These are phyloP conservation scores for Musa beccarii DNA, from an alignment of 176 grass and related monocot species.

Conservation along the genomic window DNA sequence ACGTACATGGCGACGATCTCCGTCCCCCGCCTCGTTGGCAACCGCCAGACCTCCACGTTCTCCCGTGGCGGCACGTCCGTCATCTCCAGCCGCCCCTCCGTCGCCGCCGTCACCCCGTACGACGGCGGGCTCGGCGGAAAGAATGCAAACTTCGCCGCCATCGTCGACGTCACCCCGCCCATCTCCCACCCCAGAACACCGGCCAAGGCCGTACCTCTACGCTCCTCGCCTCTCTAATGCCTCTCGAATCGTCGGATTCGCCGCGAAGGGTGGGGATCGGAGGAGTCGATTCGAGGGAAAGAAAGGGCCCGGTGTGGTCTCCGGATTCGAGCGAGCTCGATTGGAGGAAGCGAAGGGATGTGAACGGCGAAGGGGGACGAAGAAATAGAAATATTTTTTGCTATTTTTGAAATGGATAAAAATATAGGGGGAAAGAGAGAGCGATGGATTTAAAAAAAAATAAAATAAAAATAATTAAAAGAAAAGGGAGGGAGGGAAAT, in stretches of 20 bases:
- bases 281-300: conserved; percentile 4
- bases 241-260: neutral
- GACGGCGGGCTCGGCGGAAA: conserved; percentile 71
- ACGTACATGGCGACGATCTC: conserved; percentile 82
- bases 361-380: neutral
- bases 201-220: neutral
- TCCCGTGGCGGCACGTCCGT: conserved; percentile 26
- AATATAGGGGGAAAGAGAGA: neutral
- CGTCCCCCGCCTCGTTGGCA: conserved; percentile 61
- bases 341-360: neutral
- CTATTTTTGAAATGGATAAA: neutral
- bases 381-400: neutral
- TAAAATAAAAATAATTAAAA: neutral
- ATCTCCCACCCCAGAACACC: conserved; percentile 10
- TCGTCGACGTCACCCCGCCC: conserved; percentile 69
- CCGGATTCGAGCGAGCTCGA: conserved; percentile 1
- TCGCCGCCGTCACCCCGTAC: conserved; percentile 32
- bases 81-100: conserved; percentile 17
- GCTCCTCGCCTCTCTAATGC: neutral
- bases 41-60: conserved; percentile 58
- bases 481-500: neutral
- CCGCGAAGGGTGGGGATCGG: neutral
- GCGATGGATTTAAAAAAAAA: neutral
- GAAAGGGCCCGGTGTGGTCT: neutral
- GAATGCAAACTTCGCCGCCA: conserved; percentile 78